A percentile compares a stretch with the other conserved stretches of the same genome.
Evolutionary conservation across 1,284 basidiomycete genomes (phyloP).

Genomic region (Waitea zeae): DNA sequence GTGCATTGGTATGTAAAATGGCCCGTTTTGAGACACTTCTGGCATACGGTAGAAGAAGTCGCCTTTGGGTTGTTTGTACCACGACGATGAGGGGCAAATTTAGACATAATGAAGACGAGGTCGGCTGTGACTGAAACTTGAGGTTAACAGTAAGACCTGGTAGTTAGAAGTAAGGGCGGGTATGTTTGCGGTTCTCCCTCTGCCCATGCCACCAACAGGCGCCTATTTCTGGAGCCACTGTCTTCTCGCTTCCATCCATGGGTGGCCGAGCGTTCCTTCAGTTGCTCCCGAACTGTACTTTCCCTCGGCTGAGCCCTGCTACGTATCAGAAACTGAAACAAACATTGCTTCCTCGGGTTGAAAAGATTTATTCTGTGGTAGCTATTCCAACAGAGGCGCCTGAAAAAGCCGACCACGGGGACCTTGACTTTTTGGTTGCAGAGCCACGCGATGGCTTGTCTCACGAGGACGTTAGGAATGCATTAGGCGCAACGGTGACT

Average conservation of each 20-base stretch:
- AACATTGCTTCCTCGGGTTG: slow-evolving; percentile 20
- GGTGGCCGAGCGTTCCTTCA: slow-evolving; percentile 48
- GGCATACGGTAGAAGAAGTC: slow-evolving; percentile 49
- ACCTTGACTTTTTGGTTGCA: slow-evolving; percentile 42
- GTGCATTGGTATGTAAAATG: slow-evolving; percentile 75
- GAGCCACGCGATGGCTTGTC: slow-evolving; percentile 11
- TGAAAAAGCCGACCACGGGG: slow-evolving; percentile 43
- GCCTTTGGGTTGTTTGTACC: slow-evolving; percentile 42
- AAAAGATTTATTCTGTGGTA: slow-evolving; percentile 28
- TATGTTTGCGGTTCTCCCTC: slow-evolving; percentile 3
- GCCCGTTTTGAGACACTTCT: slow-evolving; percentile 62
- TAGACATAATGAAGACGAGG: slow-evolving; percentile 34
- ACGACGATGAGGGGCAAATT: slow-evolving; percentile 56
- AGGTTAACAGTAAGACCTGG: too few relatives aligned
- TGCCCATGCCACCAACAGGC: too few relatives aligned
- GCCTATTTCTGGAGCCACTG: too few relatives aligned
- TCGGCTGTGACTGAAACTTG: too few relatives aligned
- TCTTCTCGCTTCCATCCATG: too few relatives aligned
- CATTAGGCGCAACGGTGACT: slow-evolving; percentile 29
- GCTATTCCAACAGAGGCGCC: slow-evolving; percentile 41
- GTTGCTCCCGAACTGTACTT: slow-evolving; percentile 21
- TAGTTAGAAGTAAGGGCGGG: too few relatives aligned
- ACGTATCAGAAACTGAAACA: slow-evolving; percentile 33
- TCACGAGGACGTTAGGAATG: slow-evolving; percentile 21
- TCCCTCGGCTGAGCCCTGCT: slow-evolving; percentile 38